Conservation (phyloP, 2,329 filamentous ascomycete species). For the Fonsecaea erecta region DNA sequence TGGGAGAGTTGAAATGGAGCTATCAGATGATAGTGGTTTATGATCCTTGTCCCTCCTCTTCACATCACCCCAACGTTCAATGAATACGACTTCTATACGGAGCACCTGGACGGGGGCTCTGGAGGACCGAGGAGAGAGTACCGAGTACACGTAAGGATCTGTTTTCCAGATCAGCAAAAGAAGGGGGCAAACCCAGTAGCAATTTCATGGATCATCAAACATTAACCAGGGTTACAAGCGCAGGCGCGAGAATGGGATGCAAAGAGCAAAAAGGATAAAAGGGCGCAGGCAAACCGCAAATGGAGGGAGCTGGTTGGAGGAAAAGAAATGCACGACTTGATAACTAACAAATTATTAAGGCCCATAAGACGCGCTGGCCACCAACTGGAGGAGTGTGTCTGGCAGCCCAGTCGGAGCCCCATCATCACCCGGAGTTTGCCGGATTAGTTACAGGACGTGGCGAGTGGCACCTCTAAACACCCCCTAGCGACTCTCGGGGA, state of each 20-base stretch:
- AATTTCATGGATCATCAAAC: background rate
- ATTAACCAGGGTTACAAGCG: constrained; percentile 3
- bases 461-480: background rate
- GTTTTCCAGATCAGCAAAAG: background rate
- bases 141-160: background rate
- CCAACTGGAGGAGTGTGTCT: background rate
- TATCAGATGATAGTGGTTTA: background rate
- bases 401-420: background rate
- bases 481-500: background rate
- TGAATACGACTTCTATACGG: background rate
- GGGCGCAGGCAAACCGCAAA: constrained; percentile 12
- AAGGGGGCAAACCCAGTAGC: background rate
- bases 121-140: background rate
- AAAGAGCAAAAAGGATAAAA: background rate
- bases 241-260: background rate
- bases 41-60: background rate
- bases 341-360: constrained; percentile 16
- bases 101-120: background rate
- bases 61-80: background rate
- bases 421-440: constrained; percentile 8
- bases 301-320: constrained; percentile 14
- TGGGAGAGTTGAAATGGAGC: background rate
- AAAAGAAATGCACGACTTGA: background rate
- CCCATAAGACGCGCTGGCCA: background rate
- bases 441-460: background rate